These are phyloP conservation scores for Udeniomyces megalosporus DNA, from an alignment of 768 basidiomycete species.

Conservation along the genomic window DNA sequence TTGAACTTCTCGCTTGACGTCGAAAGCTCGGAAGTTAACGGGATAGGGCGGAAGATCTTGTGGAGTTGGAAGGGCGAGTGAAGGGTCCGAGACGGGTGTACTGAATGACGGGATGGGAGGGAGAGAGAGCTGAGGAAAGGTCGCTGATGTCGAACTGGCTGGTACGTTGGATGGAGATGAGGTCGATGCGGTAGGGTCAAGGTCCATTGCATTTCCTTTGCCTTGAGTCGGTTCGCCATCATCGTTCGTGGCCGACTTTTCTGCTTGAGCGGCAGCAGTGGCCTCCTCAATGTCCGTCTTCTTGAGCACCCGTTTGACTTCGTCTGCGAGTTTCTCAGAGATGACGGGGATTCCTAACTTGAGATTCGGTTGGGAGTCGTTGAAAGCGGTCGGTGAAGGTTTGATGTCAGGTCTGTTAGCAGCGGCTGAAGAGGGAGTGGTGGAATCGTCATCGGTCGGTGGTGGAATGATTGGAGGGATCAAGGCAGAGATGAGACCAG, in stretches of 20 bases:
- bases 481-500: constrained; percentile 61
- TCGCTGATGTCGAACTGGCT: constrained; percentile 36
- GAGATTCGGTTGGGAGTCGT: constrained; percentile 54
- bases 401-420: background rate
- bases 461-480: constrained; percentile 41
- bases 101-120: constrained; percentile 29
- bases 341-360: constrained; percentile 74
- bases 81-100: constrained; percentile 4
- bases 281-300: background rate
- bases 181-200: background rate
- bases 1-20: constrained; percentile 81
- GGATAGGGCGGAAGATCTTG: constrained; percentile 68
- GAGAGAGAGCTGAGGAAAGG: constrained; percentile 39
- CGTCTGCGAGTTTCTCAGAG: constrained; percentile 59
- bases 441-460: constrained; percentile 18
- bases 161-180: background rate
- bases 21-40: constrained; percentile 61
- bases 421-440: background rate
- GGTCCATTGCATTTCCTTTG: background rate
- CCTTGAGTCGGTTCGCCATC: background rate
- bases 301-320: constrained; percentile 60
- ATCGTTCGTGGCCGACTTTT: background rate
- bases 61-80: constrained; percentile 42
- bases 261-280: background rate
- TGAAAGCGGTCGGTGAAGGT: constrained; percentile 56